phyloP scores from a whole-genome alignment of 805 yeast genomes.

The Wickerhamomyces bisporus region DNA sequence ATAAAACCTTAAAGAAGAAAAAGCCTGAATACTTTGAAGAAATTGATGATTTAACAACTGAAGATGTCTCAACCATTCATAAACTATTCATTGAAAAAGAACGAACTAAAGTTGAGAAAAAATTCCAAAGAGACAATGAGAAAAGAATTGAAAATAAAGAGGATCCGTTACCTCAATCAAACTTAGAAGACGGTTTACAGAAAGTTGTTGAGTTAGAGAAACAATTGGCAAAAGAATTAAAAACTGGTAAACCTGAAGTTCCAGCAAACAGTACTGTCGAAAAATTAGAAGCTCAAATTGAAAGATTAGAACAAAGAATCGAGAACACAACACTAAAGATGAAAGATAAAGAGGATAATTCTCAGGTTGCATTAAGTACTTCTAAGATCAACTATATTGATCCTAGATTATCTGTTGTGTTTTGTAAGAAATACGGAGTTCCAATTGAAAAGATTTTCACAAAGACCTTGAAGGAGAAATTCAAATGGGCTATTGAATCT shows the following conservation, averaged over 20 bases:
- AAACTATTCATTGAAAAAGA: conserved; percentile 58
- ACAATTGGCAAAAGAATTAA: conserved; percentile 52
- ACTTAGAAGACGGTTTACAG: conserved; percentile 51
- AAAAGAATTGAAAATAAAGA: conserved; percentile 56
- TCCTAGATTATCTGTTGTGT: conserved; percentile 86
- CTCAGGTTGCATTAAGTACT: conserved; percentile 88
- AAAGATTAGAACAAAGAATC: conserved; percentile 67
- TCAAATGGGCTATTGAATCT: conserved; percentile 93
- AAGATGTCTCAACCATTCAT: conserved; percentile 57
- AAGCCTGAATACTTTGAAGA: conserved; percentile 61
- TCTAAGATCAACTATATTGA: conserved; percentile 94
- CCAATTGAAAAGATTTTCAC: conserved; percentile 92
- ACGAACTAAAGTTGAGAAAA: conserved; percentile 55
- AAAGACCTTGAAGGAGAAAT: conserved; percentile 86
- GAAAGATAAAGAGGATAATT: conserved; percentile 90
- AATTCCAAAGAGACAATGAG: conserved; percentile 73
- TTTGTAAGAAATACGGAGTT: conserved; percentile 77
- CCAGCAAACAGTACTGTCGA: conserved; percentile 48
- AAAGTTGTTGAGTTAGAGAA: conserved; percentile 48
- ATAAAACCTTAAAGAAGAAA: conserved; percentile 44
- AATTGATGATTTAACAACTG: conserved; percentile 58
- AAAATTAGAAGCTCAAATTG: conserved; percentile 66
- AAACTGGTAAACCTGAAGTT: conserved; percentile 52
- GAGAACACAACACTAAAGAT: conserved; percentile 64
- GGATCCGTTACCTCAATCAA: conserved; percentile 47